Evolutionary conservation across 345 rosid genomes (phyloP), one percentile per base, ranked within the genome.

Genomic region (Eucalyptus pauciflora): DNA sequence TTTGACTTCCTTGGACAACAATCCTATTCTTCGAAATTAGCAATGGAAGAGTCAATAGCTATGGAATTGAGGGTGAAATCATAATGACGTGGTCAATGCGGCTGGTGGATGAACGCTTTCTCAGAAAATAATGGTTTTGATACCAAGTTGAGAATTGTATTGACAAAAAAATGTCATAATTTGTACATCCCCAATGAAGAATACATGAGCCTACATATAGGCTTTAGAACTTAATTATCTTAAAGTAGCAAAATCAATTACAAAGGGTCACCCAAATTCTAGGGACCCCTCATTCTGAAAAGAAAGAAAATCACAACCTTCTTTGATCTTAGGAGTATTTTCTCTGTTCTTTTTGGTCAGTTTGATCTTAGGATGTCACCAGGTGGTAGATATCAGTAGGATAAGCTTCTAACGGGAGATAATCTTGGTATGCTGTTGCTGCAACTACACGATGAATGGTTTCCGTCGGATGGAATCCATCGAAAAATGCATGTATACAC

Each of bases 391-490:
- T 88, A 37, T 91, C 91, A 49, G 54, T 54, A 3, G 94, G 95
- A 60, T 93, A 89, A 51, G 88, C 58, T 27, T 92, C 91, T 3
- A 87, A 80, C 11, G 92, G 41, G 31, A 86, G 56, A 13, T 52
- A 31, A 51, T 92, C 90, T 29, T 18, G 80, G 69, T 89, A 94
- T 27, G 94, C 79, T 62, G 87, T 71, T 85, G 52, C 86, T 13
- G 92, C 93, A 4, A 83, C 46, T 15, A 88, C 2, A 4, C 10
- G 7, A 56, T 95, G 91, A 11, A 83, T 87, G 37, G 90, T 90
- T 58, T 93, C 94, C 1, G 95, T 88, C 7, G 94, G 93, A 89
- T 94, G 95, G 64, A 93, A 93, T 7, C 92, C 90, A 81, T 94
- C 96, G 90, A 92, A 94, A 79, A 94, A 95, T 41, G 89, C 5